Evolutionary conservation across 441 rosid genomes (phyloP), one percentile per base, ranked within the genome.

Genomic region (Aquilaria agallochum): DNA sequence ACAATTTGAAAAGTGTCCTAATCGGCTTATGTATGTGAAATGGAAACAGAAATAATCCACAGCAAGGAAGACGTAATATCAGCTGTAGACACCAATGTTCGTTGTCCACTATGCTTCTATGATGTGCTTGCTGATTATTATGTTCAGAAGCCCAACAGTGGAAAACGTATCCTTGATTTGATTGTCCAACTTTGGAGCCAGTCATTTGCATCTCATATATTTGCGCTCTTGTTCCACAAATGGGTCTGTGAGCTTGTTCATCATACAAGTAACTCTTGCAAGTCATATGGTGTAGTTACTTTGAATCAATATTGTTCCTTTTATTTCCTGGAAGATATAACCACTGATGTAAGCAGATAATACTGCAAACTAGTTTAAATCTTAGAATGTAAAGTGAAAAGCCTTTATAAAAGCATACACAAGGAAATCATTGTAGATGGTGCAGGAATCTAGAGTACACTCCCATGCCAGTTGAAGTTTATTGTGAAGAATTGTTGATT

Each of bases 151-250:
- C 90, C 97, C 6, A 85, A 81, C 62, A 85, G 83, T 56, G 96
- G 98, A 33, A 78, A 85, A 51, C 80, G 70, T 54, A 90, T 88
- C 33, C 93, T 95, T 63, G 88, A 92, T 78, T 69, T 88, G 83
- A 86, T 95, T 73, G 88, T 92, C 50, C 99, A 83, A 69, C 91
- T 92, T 0, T 95, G 99, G 99, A 95, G 97, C 74, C 99, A 95
- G 74, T 89, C 95, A n/a, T 92, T 92, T 76, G 96, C 96, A 59
- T 92, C 96, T 11, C 87, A 92, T 70, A 85, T 92, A 47, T 95
- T 90, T 65, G 54, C 95, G 63, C 96, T 95, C 32, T 76, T 95
- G 59, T 95, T 95, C 56, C 97, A 92, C 72, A 92, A 95, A 81
- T 88, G 97, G 98, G 99, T 95, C 78, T 32, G 81, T 48, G 9